Base-by-base conservation (phyloP, 2,329 filamentous ascomycete species). In the Fusarium piperis region DNA sequence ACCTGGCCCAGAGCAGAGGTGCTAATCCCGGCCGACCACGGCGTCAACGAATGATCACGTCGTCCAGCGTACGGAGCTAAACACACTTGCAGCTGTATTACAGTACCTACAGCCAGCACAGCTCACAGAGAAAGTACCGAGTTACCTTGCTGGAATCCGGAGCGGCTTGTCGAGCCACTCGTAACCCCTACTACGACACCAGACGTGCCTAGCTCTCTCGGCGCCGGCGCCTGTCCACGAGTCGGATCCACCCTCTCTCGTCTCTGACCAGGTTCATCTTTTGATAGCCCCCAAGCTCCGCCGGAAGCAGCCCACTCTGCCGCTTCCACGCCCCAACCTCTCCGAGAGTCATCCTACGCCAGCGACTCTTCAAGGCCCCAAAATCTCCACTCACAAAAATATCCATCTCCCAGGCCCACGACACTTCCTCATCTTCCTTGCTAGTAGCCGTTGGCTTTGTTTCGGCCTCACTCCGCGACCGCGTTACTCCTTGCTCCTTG, bases 311-410 rank as follows among this genome's bases (percentile, higher is more conserved):
- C 67, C 73, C 73, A 75, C 64, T 64, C 66, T 61, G 63, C 62
- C 65, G 36, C 59, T 64, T 32, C 48, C 65, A 72, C 58, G 38
- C 69, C 70, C 76, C 76, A 78, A 68, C 77, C 76, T 76, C 74
- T 77, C 67, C 56, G 64, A 56, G 59, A 39, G 62, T 38, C 66
- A 28, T 67, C 71, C 51, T 65, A 59, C 61, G 59, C 59, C 66
- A 71, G 46, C 67, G 38, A 63, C 64, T 76, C 59, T 68, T 59
- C 63, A 65, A 62, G 63, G 64, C 64, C 61, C 62, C 55, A 62
- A 62, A 69, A 75, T 77, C 74, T 74, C 76, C 79, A 76, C 78
- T 44, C 68, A 28, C 69, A 74, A 78, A 51, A 76, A 74, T 77
- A 74, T 72, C 74, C 71, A 62, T 65, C 71, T 72, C 73, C 64